phyloP scores from a whole-genome alignment of 306 rosid genomes.

The Ammopiptanthus mongolicus region DNA sequence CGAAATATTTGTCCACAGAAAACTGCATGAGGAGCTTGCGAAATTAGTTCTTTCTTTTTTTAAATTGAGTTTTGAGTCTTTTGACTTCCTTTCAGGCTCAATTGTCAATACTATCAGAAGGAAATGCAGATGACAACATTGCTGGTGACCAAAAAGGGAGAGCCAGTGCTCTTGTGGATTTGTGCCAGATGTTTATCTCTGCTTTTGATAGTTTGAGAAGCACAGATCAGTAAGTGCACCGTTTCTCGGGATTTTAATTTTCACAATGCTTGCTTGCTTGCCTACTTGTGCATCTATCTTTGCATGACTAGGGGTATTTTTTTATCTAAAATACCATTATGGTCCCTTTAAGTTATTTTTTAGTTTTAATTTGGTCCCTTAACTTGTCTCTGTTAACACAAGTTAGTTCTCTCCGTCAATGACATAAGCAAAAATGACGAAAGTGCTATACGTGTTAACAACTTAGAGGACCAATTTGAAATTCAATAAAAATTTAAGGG shows the following conservation, averaged over 20 bases:
- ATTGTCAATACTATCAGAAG: conserved; percentile 38
- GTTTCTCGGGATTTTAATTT: conserved; percentile 8
- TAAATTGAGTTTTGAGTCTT: not conserved
- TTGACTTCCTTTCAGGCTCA: conserved; percentile 53
- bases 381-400: no score
- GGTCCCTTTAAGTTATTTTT: no score
- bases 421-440: no score
- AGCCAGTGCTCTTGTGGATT: conserved; percentile 35
- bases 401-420: no score
- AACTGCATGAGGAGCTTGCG: conserved; percentile 2
- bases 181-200: conserved; percentile 49
- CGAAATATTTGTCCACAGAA: not conserved
- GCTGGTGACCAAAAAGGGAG: conserved; percentile 26
- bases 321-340: no score
- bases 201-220: conserved; percentile 56
- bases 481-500: no score
- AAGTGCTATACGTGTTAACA: no score
- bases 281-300: not conserved
- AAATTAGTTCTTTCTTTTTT: not conserved
- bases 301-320: not conserved
- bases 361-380: no score
- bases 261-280: not conserved
- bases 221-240: conserved; percentile 55
- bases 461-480: no score
- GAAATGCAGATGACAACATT: conserved; percentile 16